Evolutionary conservation across 192 early-diverging fungal species (phyloP).

Genomic region (Coemansia sp.): DNA sequence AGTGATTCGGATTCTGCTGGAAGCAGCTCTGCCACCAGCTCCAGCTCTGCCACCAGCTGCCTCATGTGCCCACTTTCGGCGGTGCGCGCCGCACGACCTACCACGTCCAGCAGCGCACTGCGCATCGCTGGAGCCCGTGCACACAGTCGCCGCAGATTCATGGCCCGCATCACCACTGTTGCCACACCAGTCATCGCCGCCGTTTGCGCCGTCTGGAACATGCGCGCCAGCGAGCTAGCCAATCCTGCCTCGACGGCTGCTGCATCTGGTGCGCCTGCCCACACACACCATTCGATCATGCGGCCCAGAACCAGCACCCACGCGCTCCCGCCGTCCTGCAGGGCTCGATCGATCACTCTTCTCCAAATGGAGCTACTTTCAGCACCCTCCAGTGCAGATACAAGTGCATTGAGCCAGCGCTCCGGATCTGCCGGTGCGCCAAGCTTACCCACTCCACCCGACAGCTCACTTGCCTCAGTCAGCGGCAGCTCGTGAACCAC

Average conservation of each 20-base stretch:
- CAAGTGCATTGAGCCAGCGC: conserved; percentile 26
- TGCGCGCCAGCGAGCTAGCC: conserved; percentile 22
- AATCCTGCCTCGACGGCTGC: conserved; percentile 27
- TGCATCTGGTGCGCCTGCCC: conserved; percentile 20
- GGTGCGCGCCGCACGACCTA: conserved; percentile 1
- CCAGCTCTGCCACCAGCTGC: conserved; percentile 19
- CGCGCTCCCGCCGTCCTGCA: conserved; percentile 4
- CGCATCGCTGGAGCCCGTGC: conserved; percentile 33
- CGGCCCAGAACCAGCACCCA: conserved; percentile 39
- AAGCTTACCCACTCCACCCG: neutral
- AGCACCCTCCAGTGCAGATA: neutral
- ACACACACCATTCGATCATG: conserved; percentile 32
- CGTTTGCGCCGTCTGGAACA: conserved; percentile 1
- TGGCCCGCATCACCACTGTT: conserved; percentile 16
- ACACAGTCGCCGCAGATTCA: conserved; percentile 26
- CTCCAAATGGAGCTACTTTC: conserved; percentile 13
- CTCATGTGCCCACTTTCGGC: neutral
- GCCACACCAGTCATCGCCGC: neutral
- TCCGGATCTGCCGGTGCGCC: conserved; percentile 17
- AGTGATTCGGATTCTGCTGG: conserved; percentile 17
- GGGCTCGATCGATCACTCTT: neutral
- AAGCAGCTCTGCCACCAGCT: conserved; percentile 44
- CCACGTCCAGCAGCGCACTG: conserved; percentile 27
- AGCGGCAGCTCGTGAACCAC: conserved; percentile 19
- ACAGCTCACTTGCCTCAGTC: neutral